Evolutionary conservation across 768 basidiomycete species (phyloP), one percentile per base, ranked within the genome.

Genomic region (Tulasnella sp.): DNA sequence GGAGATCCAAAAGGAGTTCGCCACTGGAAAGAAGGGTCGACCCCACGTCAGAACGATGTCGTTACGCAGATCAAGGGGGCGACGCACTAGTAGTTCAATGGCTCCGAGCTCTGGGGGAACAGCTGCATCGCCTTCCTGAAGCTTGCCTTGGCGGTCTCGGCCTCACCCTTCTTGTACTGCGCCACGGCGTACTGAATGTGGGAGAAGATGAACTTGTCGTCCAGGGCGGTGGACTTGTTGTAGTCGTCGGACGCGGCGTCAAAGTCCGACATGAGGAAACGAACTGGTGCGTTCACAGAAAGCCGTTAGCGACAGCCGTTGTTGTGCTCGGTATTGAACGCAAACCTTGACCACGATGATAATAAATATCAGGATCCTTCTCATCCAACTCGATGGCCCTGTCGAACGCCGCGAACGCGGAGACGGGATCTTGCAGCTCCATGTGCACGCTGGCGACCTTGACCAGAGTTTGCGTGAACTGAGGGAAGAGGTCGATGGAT

Each of bases 111-210:
- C 26, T 91, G 86, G 7, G 94, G 93, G 91, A 98, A 98, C 70
- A 89, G 86, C 81, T 91, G 89, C 84, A 98, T 86, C 61, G 96
- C 93, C 81, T 89, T 86, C 81, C 95, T 87, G 89, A 99, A 99
- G 13, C 91, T 93, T 20, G 91, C 93, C 93, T 97, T 95, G 82
- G 92, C 92, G 80, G 91, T 91, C 26, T 88, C 90, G 15, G 92
- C 82, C 80, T 93, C 88, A 42, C 90, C 93, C 77, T 89, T 84
- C 88, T 99, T 98, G 90, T 99, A 99, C 84, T 95, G 93, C 48
- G 97, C 98, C 32, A 99, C 98, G 0, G 97, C 98, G 75, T 95
- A 89, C 83, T 99, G 97, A 79, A 99, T 97, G 81, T 99, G 98
- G 79, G 92, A 93, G 87, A 98, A 99, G 79, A 99, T 95, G 82